These are phyloP conservation scores for Microsporum audouinii DNA, from an alignment of 2,329 filamentous ascomycete genomes.

Conservation along the genomic window DNA sequence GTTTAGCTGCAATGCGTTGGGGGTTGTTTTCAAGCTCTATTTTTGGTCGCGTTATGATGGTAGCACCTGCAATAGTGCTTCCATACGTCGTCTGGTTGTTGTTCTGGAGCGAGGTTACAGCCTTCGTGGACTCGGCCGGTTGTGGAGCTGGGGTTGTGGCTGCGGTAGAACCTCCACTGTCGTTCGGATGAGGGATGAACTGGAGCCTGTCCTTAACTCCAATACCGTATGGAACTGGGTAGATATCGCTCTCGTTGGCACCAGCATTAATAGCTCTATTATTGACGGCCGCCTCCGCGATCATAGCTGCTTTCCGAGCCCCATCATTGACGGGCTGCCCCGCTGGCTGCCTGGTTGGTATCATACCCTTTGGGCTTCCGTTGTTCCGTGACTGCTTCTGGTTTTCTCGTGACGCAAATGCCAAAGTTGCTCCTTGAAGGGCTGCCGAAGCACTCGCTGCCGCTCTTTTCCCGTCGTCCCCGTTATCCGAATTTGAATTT, in stretches of 20 bases:
- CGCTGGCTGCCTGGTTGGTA: slow-evolving; percentile 13
- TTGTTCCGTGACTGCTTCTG: neutral
- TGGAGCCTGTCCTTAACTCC: slow-evolving; percentile 32
- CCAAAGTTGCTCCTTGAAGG: slow-evolving; percentile 28
- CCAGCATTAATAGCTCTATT: neutral
- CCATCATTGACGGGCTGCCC: slow-evolving; percentile 12
- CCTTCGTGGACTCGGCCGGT: neutral
- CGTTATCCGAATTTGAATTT: neutral
- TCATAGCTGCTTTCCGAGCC: slow-evolving; percentile 16
- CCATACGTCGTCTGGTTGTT: neutral
- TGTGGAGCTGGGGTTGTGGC: neutral
- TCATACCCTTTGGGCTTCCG: neutral
- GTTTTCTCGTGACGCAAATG: slow-evolving; percentile 20
- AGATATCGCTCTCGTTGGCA: neutral
- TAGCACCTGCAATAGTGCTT: neutral
- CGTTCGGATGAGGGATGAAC: slow-evolving; percentile 18
- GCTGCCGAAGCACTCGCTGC: slow-evolving; percentile 16
- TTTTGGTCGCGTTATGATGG: neutral
- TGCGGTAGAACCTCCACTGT: neutral
- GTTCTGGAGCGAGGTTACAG: neutral
- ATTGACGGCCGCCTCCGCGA: neutral
- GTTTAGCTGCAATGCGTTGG: slow-evolving; percentile 27
- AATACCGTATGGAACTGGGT: slow-evolving; percentile 5
- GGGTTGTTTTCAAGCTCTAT: slow-evolving; percentile 10
- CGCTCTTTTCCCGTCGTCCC: neutral